A percentile compares a stretch with the other conserved stretches of the same genome.
phyloP scores from a whole-genome alignment of 2,329 filamentous ascomycete genomes.

The Epichloe brachyelytri region DNA sequence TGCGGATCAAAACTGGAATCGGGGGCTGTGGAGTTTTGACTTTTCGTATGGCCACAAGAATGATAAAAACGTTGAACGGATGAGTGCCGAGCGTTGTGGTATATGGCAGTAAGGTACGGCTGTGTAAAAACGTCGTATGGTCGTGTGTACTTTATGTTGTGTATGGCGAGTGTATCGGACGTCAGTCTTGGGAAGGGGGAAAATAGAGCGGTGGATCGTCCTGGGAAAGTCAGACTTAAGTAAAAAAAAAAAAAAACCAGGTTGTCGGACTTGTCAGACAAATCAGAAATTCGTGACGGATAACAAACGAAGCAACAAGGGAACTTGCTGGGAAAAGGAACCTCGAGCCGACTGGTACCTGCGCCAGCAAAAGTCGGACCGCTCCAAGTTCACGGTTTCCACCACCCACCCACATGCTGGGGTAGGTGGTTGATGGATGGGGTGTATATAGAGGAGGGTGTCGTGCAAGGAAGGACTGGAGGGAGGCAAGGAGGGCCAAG shows the following conservation, averaged over 20 bases:
- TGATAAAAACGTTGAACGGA: neutral
- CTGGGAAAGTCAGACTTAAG: constrained; percentile 3
- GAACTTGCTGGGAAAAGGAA: constrained; percentile 3
- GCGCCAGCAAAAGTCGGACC: neutral
- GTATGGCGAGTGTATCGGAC: neutral
- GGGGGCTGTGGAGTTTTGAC: neutral
- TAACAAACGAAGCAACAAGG: constrained; percentile 4
- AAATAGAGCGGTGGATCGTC: neutral
- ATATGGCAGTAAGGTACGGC: neutral
- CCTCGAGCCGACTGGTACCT: constrained; percentile 9
- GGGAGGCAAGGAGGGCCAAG: too few species aligned
- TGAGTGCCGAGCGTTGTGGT: neutral
- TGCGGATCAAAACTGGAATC: neutral
- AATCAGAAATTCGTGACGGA: constrained; percentile 5
- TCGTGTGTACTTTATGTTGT: neutral
- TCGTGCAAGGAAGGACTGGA: neutral
- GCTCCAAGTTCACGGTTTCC: too few species aligned
- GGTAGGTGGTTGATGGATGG: neutral
- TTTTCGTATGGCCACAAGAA: neutral
- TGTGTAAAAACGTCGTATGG: neutral
- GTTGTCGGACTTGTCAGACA: neutral
- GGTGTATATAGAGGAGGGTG: neutral
- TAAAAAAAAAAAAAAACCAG: neutral
- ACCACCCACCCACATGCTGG: neutral
- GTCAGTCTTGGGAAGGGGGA: neutral